Evolutionary conservation across 2,329 filamentous ascomycete species (phyloP).

Genomic region (Alternaria ventricosa): DNA sequence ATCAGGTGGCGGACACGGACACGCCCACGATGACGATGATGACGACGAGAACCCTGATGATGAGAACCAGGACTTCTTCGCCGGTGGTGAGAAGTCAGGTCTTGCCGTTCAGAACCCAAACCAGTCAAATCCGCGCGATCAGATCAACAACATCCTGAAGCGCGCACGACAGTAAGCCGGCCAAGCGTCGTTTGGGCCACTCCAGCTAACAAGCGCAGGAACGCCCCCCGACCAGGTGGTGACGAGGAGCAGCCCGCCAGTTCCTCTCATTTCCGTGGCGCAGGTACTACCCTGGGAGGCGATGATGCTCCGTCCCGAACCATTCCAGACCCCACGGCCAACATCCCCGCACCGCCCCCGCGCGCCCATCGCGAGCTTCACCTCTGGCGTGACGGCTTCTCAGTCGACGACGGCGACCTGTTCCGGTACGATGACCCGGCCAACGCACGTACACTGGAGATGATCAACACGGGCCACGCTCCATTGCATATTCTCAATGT

Average conservation of each 20-base stretch:
- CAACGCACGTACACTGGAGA: slow-evolving; percentile 73
- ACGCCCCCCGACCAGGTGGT: slow-evolving; percentile 64
- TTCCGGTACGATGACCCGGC: slow-evolving; percentile 79
- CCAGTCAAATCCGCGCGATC: slow-evolving; percentile 56
- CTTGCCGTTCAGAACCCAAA: slow-evolving; percentile 70
- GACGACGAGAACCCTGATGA: slow-evolving; percentile 68
- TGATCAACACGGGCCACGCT: slow-evolving; percentile 79
- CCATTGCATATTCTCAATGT: slow-evolving; percentile 82
- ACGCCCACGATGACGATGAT: slow-evolving; percentile 57
- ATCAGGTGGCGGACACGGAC: slow-evolving; percentile 50
- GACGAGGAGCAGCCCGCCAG: slow-evolving; percentile 57
- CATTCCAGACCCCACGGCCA: slow-evolving; percentile 66
- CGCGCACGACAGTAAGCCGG: slow-evolving; percentile 52
- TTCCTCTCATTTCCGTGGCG: slow-evolving; percentile 67
- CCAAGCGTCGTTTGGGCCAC: not conserved
- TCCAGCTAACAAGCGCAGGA: slow-evolving; percentile 55
- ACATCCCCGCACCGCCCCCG: slow-evolving; percentile 48
- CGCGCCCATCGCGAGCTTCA: slow-evolving; percentile 74
- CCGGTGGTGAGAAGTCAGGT: slow-evolving; percentile 86
- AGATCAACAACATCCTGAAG: slow-evolving; percentile 59
- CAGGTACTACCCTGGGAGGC: slow-evolving; percentile 78
- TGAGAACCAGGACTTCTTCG: slow-evolving; percentile 73
- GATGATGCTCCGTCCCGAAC: slow-evolving; percentile 74
- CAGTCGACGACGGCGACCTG: slow-evolving; percentile 80
- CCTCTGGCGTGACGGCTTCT: slow-evolving; percentile 85